These are phyloP conservation scores for Ceratocystis diversiconidia DNA, from an alignment of 2,329 filamentous ascomycete genomes.

Conservation along the genomic window DNA sequence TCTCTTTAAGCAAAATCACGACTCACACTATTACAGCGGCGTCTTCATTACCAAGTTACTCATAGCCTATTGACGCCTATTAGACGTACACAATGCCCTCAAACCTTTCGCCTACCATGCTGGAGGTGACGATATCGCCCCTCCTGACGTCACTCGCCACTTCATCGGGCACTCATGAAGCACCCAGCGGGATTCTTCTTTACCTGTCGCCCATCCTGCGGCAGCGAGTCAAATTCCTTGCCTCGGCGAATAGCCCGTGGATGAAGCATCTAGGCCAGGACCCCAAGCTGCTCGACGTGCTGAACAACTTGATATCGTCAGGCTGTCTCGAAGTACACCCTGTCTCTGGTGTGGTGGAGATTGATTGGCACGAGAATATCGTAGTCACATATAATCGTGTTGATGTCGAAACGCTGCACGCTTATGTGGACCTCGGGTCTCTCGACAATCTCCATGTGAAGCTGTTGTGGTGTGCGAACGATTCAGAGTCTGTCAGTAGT, in stretches of 20 bases:
- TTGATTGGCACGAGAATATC: conserved; percentile 47
- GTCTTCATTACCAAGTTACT: too few species aligned
- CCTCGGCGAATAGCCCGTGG: conserved; percentile 25
- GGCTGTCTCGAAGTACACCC: conserved; percentile 65
- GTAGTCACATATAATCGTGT: conserved; percentile 51
- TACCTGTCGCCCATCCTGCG: conserved; percentile 51
- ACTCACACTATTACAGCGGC: not conserved
- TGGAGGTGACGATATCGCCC: conserved; percentile 37
- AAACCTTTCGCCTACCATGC: conserved; percentile 25
- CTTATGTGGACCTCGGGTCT: conserved; percentile 40
- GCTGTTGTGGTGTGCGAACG: conserved; percentile 55
- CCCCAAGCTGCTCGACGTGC: conserved; percentile 60
- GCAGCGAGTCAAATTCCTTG: conserved; percentile 52
- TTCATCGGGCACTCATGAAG: conserved; percentile 42
- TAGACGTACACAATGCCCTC: conserved; percentile 14
- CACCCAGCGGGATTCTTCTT: conserved; percentile 42
- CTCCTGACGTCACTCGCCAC: conserved; percentile 46
- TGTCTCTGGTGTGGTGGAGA: conserved; percentile 63
- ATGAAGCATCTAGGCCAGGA: conserved; percentile 44
- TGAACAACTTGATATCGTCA: conserved; percentile 39
- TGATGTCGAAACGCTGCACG: conserved; percentile 62
- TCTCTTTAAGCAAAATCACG: not conserved
- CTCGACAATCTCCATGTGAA: conserved; percentile 33
- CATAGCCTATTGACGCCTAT: too few species aligned
- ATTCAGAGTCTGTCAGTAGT: conserved; percentile 44